These are phyloP conservation scores for Oryza coarctata DNA, from an alignment of 176 grass and related monocot species.

Conservation along the genomic window DNA sequence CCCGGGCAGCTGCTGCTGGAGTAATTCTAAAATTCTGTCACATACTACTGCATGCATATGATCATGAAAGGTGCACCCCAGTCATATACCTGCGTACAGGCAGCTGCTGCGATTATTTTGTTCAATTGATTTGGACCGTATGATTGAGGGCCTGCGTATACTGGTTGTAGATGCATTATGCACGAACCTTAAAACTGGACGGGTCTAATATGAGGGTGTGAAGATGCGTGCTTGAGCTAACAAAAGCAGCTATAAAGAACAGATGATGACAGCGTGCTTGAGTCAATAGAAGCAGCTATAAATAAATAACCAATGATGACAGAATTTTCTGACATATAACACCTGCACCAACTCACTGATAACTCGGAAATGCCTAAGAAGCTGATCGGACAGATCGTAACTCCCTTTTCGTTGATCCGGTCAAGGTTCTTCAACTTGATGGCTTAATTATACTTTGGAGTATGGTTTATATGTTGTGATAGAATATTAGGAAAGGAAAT, in stretches of 20 bases:
- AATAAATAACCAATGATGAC: neutral
- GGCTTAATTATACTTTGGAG: neutral
- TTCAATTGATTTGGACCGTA: neutral
- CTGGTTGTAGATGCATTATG: neutral
- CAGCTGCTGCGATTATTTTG: neutral
- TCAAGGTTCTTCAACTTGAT: neutral
- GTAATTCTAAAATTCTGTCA: neutral
- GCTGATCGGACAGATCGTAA: neutral
- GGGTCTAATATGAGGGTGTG: neutral
- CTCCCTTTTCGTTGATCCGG: neutral
- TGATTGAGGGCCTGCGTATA: neutral
- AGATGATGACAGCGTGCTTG: neutral
- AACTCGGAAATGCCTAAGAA: neutral
- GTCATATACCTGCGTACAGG: neutral
- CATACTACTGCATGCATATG: neutral
- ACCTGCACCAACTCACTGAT: conserved; percentile 26
- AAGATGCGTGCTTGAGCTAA: neutral
- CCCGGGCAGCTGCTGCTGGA: neutral
- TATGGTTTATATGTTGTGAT: too few species aligned
- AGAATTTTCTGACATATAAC: neutral
- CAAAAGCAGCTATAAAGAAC: neutral
- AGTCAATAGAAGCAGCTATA: neutral
- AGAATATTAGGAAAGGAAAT: too few species aligned
- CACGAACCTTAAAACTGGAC: neutral
- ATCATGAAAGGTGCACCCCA: neutral